Conservation (phyloP, 345 rosid species). For the Luvunga scandens region DNA sequence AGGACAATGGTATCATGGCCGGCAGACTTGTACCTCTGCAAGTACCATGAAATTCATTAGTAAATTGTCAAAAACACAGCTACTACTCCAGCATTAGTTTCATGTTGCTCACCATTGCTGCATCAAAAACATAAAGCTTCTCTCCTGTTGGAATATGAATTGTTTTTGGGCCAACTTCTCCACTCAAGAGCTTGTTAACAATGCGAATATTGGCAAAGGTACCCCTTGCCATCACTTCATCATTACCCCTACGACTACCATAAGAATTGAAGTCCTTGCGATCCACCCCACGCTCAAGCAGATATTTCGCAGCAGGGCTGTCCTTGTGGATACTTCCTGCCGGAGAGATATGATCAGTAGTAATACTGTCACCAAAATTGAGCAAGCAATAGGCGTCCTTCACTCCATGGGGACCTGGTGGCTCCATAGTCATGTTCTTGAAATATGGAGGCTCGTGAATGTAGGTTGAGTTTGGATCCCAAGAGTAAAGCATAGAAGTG, state of each 20-base stretch:
- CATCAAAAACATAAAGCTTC: constrained; percentile 68
- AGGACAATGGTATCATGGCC: constrained; percentile 69
- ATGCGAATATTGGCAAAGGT: constrained; percentile 84
- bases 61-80: no score
- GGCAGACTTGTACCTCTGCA: constrained; percentile 63
- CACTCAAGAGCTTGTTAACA: constrained; percentile 70
- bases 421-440: constrained; percentile 62
- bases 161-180: constrained; percentile 86
- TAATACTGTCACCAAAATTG: constrained; percentile 76
- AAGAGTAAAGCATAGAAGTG: constrained; percentile 47
- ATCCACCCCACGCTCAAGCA: constrained; percentile 64
- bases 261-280: constrained; percentile 69
- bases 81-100: neutral
- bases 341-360: constrained; percentile 89
- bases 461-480: constrained; percentile 81
- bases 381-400: constrained; percentile 84
- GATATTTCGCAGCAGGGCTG: constrained; percentile 77
- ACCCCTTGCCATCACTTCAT: constrained; percentile 82
- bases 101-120: constrained; percentile 58
- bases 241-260: constrained; percentile 83
- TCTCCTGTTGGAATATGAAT: constrained; percentile 77
- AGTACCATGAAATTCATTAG: neutral
- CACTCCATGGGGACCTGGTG: constrained; percentile 77
- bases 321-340: constrained; percentile 80
- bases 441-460: constrained; percentile 87